Evolutionary conservation across 352 stramenopile genomes (phyloP).

Genomic region (Globisporangium okanoganense): DNA sequence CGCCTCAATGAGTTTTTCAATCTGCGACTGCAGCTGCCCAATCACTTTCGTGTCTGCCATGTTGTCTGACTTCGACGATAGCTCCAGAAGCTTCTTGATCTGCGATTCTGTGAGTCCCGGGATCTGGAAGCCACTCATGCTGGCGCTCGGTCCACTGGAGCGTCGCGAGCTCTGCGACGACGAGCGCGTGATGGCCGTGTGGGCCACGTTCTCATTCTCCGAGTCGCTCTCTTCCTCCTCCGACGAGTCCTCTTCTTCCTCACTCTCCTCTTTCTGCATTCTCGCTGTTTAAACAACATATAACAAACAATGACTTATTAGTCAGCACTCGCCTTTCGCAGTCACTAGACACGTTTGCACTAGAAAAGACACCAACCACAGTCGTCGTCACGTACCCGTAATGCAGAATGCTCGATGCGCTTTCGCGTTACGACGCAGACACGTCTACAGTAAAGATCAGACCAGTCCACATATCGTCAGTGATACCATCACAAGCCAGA

Average conservation of each 20-base stretch:
- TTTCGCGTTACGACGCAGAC: slow-evolving; percentile 66
- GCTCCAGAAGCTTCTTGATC: slow-evolving; percentile 63
- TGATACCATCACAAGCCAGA: neutral
- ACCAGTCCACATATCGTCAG: neutral
- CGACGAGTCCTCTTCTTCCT: slow-evolving; percentile 46
- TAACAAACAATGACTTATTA: too few species aligned
- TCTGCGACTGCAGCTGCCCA: slow-evolving; percentile 67
- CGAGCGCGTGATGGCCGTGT: slow-evolving; percentile 17
- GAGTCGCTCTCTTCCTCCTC: slow-evolving; percentile 75
- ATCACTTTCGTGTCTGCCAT: slow-evolving; percentile 43
- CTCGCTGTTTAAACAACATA: slow-evolving; percentile 22
- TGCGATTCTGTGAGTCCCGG: slow-evolving; percentile 55
- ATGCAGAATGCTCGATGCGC: slow-evolving; percentile 75
- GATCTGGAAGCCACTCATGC: slow-evolving; percentile 28
- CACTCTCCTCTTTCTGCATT: slow-evolving; percentile 58
- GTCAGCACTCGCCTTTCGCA: neutral
- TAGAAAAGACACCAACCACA: neutral
- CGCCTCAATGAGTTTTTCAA: slow-evolving; percentile 62
- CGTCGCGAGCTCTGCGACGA: slow-evolving; percentile 17
- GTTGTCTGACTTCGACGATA: slow-evolving; percentile 54
- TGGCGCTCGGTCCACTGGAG: neutral
- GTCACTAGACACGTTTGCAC: neutral
- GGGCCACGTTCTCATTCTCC: slow-evolving; percentile 48
- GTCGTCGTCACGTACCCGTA: slow-evolving; percentile 22
- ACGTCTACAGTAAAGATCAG: slow-evolving; percentile 34